Percentiles rank a stretch among this genome's conserved stretches.
phyloP scores from a whole-genome alignment of 1,284 basidiomycete genomes.

The Austroboletus novae-zelandiae region DNA sequence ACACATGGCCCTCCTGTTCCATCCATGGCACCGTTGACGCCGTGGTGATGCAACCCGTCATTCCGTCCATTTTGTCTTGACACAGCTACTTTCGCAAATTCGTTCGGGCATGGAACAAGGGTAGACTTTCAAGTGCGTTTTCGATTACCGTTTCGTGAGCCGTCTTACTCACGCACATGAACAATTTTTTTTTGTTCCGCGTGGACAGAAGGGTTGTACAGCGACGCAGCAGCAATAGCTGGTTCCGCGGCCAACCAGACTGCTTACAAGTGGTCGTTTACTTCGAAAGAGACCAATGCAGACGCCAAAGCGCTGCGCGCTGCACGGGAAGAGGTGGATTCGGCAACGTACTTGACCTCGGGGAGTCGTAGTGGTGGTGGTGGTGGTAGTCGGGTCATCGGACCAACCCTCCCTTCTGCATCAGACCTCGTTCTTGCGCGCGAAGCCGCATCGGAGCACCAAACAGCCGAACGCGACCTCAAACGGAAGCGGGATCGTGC shows the following conservation, averaged over 20 bases:
- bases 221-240: slow-evolving; percentile 50
- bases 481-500: slow-evolving; percentile 62
- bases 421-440: slow-evolving; percentile 63
- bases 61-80: background rate
- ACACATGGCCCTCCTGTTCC: background rate
- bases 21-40: slow-evolving; percentile 1
- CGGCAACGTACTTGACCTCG: slow-evolving; percentile 47
- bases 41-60: background rate
- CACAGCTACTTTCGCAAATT: slow-evolving; percentile 81
- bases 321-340: slow-evolving; percentile 58
- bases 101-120: slow-evolving; percentile 79
- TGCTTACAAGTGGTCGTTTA: slow-evolving; percentile 62
- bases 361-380: slow-evolving; percentile 22
- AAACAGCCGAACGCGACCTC: slow-evolving; percentile 47
- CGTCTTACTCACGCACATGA: background rate
- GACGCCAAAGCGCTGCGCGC: slow-evolving; percentile 55
- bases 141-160: background rate
- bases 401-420: slow-evolving; percentile 64
- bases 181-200: background rate
- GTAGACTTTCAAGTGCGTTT: slow-evolving; percentile 56
- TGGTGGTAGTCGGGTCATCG: slow-evolving; percentile 45
- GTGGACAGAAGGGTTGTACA: slow-evolving; percentile 53
- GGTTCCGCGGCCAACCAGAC: slow-evolving; percentile 58
- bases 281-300: slow-evolving; percentile 42
- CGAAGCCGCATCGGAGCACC: slow-evolving; percentile 53